phyloP scores from a whole-genome alignment of 345 rosid species.

The Arabis alpina region DNA sequence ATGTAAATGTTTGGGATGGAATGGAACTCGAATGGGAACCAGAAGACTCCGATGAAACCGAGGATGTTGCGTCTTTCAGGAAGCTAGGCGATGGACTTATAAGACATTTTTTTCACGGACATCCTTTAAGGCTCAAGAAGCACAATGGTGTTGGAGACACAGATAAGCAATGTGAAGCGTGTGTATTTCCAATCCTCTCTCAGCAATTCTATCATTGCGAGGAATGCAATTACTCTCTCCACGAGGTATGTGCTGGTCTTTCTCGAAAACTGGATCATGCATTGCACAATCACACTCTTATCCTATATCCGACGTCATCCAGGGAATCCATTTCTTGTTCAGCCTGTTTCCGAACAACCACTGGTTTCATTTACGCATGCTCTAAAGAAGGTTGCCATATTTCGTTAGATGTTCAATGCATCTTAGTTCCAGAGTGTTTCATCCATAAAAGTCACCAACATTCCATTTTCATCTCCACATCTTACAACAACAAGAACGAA shows the following conservation, averaged over 20 bases:
- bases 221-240: neutral
- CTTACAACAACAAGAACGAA: neutral
- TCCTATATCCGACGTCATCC: neutral
- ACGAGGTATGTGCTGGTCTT: constrained; percentile 26
- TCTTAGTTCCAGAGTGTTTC: neutral
- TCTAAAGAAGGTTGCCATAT: neutral
- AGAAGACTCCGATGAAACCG: neutral
- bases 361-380: neutral
- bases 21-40: constrained; percentile 2
- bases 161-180: constrained; percentile 17
- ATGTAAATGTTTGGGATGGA: neutral
- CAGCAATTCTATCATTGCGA: neutral
- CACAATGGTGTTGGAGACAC: neutral
- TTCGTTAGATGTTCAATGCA: neutral
- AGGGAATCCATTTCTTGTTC: neutral
- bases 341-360: neutral
- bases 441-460: neutral
- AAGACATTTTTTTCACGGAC: neutral
- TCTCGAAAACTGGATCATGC: constrained; percentile 14
- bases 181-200: neutral
- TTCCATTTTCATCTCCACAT: neutral
- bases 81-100: neutral
- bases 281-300: constrained; percentile 6
- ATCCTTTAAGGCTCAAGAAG: neutral
- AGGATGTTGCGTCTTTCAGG: constrained; percentile 1